Base-by-base conservation (phyloP, 257 asterid species). In the Jacaranda mimosifolia region DNA sequence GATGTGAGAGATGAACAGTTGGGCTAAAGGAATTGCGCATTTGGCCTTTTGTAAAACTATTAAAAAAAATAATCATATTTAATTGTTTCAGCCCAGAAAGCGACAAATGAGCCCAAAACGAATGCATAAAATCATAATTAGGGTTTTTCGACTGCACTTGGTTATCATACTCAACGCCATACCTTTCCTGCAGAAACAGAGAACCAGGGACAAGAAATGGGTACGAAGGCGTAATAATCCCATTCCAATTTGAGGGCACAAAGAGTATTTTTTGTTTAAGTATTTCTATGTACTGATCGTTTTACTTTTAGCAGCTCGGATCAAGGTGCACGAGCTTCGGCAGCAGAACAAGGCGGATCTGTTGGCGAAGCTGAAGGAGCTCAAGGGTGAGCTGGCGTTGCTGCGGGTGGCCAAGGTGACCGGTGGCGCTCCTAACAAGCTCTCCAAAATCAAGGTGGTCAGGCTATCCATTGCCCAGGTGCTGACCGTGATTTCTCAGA, bases 251-350 rank as follows among this genome's bases (percentile, higher is more conserved):
- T 14, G 32, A 26, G 32, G 32, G 2, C 32, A 26, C 32, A 2
- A 26, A 26, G 32, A 26, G 32, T 26, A 2, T 2, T 1, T 21
- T 15, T 3, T 32, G 10, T 12, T 21, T 19, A 14, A n/a, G 71
- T 14, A 52, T 36, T 7, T 51, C 35, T 12, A 55, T 7, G 18
- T 32, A 17, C 39, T 39, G 38, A 53, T 53, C 9, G 66, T 40
- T 6, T 32, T 38, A 57, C 42, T 58, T 49, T 49, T 52, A 45
- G 79, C 35, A 87, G 94, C 92, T 49, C 81, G 94, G 72, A 86
- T 87, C 77, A 89, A 87, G 87, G 91, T 88, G 70, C 92, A 89
- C 77, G 94, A 89, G 86, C 87, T 89, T 18, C 81, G 94, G 80
- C 80, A 79, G 79, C 87, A 89, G 81, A 72, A 62, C 63, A 89